Evolutionary conservation across 345 rosid genomes (phyloP).

Genomic region (Cardiospermum halicacabum): DNA sequence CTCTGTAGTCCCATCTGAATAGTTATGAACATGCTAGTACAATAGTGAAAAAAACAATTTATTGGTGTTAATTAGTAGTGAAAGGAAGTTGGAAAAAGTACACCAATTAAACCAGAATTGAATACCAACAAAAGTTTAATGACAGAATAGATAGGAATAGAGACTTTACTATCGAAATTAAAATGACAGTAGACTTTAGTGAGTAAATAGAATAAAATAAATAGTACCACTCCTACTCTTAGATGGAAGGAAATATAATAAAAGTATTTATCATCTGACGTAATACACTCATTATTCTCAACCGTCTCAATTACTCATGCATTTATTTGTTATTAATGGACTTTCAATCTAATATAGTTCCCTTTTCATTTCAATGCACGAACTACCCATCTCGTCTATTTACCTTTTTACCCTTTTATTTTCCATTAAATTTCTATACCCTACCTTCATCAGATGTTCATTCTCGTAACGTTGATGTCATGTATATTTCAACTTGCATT

Average conservation of each 20-base stretch:
- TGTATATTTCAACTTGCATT: background rate
- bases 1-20: constrained; percentile 9
- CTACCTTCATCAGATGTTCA: background rate
- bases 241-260: constrained; percentile 20
- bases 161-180: constrained; percentile 40
- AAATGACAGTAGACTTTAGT: constrained; percentile 55
- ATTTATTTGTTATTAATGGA: constrained; percentile 86
- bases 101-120: constrained; percentile 31
- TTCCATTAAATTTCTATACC: constrained; percentile 9
- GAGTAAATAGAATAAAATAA: constrained; percentile 37
- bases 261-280: constrained; percentile 78
- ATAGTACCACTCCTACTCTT: too few relatives aligned
- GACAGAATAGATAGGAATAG: constrained; percentile 16
- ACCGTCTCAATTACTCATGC: constrained; percentile 92
- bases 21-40: background rate
- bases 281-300: constrained; percentile 82
- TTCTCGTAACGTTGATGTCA: background rate
- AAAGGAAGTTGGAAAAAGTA: constrained; percentile 14
- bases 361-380: constrained; percentile 55
- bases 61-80: constrained; percentile 9
- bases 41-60: background rate
- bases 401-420: constrained; percentile 29
- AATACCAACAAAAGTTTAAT: constrained; percentile 34
- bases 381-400: constrained; percentile 53
- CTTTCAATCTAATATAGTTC: constrained; percentile 47